phyloP scores from a whole-genome alignment of 352 stramenopile species.

The Aphanomyces invadans region DNA sequence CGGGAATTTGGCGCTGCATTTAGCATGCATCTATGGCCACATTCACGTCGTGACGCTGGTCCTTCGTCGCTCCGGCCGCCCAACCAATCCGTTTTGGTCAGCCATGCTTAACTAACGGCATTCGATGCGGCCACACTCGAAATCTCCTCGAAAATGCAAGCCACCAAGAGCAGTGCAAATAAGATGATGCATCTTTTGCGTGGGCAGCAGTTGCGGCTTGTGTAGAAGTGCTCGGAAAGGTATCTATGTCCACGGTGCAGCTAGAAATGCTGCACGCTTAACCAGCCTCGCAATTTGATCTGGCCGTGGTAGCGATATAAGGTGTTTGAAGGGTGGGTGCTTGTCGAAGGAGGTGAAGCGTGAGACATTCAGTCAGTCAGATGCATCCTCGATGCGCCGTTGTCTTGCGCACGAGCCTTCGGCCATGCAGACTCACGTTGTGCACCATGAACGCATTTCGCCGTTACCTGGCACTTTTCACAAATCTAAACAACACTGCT shows the following conservation, averaged over 20 bases:
- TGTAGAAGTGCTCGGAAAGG: constrained; percentile 29
- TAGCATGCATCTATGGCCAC: not conserved
- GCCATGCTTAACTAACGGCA: constrained; percentile 61
- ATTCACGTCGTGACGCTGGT: not conserved
- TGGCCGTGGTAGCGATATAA: constrained; percentile 35
- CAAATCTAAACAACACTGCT: no score
- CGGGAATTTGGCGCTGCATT: constrained; percentile 2
- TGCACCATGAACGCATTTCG: no score
- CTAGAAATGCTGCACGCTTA: no score
- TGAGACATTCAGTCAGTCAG: no score
- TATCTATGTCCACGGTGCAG: no score
- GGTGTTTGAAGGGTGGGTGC: constrained; percentile 7
- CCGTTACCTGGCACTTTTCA: no score
- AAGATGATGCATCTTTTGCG: constrained; percentile 75
- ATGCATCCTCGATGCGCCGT: not conserved
- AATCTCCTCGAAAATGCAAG: constrained; percentile 16
- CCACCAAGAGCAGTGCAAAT: constrained; percentile 68
- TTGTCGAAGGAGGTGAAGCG: not conserved
- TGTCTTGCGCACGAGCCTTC: not conserved
- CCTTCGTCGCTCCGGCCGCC: not conserved
- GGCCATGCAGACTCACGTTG: no score
- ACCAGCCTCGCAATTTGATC: no score
- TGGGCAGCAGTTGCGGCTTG: constrained; percentile 63
- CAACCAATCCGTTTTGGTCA: constrained; percentile 31
- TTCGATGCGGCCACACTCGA: constrained; percentile 71